phyloP scores from a whole-genome alignment of 345 rosid species.

The Crucihimalaya himalaica region DNA sequence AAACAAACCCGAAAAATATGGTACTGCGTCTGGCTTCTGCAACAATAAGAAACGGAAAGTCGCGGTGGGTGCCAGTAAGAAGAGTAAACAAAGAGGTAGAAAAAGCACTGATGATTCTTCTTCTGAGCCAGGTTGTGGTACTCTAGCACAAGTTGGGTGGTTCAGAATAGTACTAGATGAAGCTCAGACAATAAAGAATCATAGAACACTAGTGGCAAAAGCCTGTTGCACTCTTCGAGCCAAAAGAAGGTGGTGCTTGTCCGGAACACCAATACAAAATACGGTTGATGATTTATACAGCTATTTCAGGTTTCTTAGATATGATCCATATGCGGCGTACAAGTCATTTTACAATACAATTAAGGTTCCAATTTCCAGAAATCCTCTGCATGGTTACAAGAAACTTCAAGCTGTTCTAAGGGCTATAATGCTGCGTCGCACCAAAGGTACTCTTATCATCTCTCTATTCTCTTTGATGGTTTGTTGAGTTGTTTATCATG shows the following conservation, averaged over 20 bases:
- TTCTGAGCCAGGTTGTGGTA: constrained; percentile 61
- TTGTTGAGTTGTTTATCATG: constrained; percentile 30
- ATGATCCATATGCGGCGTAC: constrained; percentile 78
- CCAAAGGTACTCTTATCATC: constrained; percentile 64
- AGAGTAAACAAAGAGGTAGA: constrained; percentile 69
- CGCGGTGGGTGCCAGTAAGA: constrained; percentile 44
- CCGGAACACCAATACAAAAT: constrained; percentile 99
- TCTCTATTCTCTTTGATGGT: constrained; percentile 22
- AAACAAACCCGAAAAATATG: constrained; percentile 54
- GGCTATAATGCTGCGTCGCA: constrained; percentile 94
- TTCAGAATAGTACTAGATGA: constrained; percentile 88
- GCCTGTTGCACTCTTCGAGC: constrained; percentile 96
- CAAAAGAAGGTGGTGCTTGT: constrained; percentile 95
- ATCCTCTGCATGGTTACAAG: constrained; percentile 77
- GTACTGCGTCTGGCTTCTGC: constrained; percentile 62
- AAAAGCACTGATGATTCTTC: constrained; percentile 56
- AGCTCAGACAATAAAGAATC: constrained; percentile 98
- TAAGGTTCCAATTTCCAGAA: constrained; percentile 72
- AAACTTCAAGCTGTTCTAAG: constrained; percentile 90
- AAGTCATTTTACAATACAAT: constrained; percentile 63
- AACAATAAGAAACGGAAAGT: constrained; percentile 58
- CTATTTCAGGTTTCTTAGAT: constrained; percentile 92
- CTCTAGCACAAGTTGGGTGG: constrained; percentile 86
- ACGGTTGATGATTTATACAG: constrained; percentile 87
- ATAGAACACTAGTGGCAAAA: constrained; percentile 93